A percentile compares a stretch with the other conserved stretches of the same genome.
phyloP scores from a whole-genome alignment of 2,329 filamentous ascomycete species.

The Trichophyton benhamiae region DNA sequence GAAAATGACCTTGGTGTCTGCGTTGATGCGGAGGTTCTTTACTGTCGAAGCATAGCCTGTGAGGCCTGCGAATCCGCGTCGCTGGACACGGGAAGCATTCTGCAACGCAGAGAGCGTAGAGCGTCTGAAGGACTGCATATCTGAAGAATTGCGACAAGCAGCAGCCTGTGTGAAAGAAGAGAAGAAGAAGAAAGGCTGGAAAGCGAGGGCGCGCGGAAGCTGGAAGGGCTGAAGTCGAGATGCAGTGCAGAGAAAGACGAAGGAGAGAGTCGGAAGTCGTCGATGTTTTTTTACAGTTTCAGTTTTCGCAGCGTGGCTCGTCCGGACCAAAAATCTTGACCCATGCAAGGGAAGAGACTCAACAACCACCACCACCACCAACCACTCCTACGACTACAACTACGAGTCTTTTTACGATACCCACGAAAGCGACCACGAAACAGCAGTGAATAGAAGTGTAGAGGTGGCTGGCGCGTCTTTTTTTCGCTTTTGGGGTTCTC shows the following conservation, averaged over 20 bases:
- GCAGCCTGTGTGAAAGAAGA: slow-evolving; percentile 14
- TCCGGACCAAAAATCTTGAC: background rate
- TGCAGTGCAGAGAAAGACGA: background rate
- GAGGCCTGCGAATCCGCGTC: slow-evolving; percentile 53
- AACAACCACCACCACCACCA: background rate
- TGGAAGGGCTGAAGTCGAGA: background rate
- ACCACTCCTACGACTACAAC: background rate
- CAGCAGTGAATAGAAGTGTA: background rate
- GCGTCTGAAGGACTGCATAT: slow-evolving; percentile 77
- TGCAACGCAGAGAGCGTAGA: slow-evolving; percentile 57
- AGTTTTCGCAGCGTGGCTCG: slow-evolving; percentile 1
- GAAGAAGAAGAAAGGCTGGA: slow-evolving; percentile 4
- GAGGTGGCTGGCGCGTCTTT: background rate
- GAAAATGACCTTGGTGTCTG: slow-evolving; percentile 86
- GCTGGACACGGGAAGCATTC: slow-evolving; percentile 43
- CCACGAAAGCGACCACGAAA: background rate
- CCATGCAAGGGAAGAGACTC: background rate
- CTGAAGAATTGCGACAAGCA: slow-evolving; percentile 10
- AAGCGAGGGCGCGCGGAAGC: background rate
- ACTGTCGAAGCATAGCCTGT: slow-evolving; percentile 60
- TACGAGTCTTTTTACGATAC: background rate
- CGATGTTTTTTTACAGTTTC: background rate
- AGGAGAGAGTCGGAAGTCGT: background rate
- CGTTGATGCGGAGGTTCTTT: slow-evolving; percentile 83
- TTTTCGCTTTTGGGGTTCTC: too few relatives aligned